Evolutionary conservation across 176 grass and related monocot genomes (phyloP).

Genomic region (Secale cereale): DNA sequence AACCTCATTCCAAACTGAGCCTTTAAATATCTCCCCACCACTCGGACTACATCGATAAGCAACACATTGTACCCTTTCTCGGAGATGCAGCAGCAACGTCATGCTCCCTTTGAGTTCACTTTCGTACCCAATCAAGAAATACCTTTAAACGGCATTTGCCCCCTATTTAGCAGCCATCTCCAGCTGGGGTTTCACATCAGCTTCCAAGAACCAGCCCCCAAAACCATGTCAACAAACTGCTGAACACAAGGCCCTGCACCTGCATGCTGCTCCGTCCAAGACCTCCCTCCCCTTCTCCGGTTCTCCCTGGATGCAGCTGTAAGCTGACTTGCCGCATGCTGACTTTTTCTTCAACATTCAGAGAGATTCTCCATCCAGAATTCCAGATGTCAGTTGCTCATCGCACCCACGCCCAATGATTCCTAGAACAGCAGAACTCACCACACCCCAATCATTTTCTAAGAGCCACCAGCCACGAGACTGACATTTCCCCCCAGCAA

Average conservation of each 20-base stretch:
- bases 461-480: slow-evolving; percentile 31
- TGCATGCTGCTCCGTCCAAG: slow-evolving; percentile 26
- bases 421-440: slow-evolving; percentile 26
- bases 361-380: background rate
- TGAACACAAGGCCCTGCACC: slow-evolving; percentile 17
- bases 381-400: slow-evolving; percentile 30
- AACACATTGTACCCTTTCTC: background rate
- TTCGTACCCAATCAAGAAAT: background rate
- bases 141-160: background rate
- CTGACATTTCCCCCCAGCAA: slow-evolving; percentile 20
- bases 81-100: background rate
- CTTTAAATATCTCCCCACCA: no score
- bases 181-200: slow-evolving; percentile 17
- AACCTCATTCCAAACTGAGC: no score
- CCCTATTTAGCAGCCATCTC: background rate
- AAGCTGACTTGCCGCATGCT: background rate
- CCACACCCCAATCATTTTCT: slow-evolving; percentile 20
- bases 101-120: slow-evolving; percentile 14
- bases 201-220: slow-evolving; percentile 44
- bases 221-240: slow-evolving; percentile 33
- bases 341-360: slow-evolving; percentile 13
- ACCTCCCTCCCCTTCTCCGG: background rate
- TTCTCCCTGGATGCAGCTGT: slow-evolving; percentile 35
- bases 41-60: background rate
- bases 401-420: slow-evolving; percentile 13